Evolutionary conservation across 1,139 yeast species (phyloP), one percentile per base, ranked within the genome.

Genomic region (Pichia cactophila): DNA sequence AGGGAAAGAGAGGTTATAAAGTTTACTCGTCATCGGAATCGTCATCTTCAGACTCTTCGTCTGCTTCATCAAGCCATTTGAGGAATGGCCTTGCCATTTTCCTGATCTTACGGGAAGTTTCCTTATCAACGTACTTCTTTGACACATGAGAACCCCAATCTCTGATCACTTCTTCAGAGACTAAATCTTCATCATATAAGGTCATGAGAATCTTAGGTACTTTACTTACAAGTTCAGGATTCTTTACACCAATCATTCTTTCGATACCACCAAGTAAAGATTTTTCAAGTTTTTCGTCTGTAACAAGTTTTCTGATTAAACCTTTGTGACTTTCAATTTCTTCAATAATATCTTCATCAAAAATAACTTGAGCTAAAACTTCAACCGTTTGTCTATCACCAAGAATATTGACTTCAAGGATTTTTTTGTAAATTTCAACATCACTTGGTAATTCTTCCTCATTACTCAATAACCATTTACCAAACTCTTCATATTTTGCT

Each of bases 261-360:
- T 92, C 98, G 59, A 92, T 76, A 55, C 98, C 99, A 58, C 99
- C 98, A 55, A 92, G 77, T 60, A 92, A 80, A 14, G 96, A 87
- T 71, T 81, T 86, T 71, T 94, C 96, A 61, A 80, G 86, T 50
- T 75, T 80, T 48, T 75, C 78, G 44, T 81, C 70, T 53, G 80
- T 73, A 59, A 88, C 79, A 54, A 92, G 75, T 69, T 90, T 92
- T 56, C 78, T 77, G 65, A 92, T 78, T 61, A 92, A 76, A 50
- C 97, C 95, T 54, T 80, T 76, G 68, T 92, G 97, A 51, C 77
- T 80, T 47, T 76, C 79, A 54, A 92, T 74, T 69, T 92, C 87
- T 48, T 76, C 74, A 48, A 83, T 74, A 58, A 92, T 83, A 58
- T 86, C 77, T 52, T 86, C 88, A 61, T 85, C 89, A 59, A 92